Evolutionary conservation across 2,329 filamentous ascomycete genomes (phyloP).

Genomic region (Fusarium sp.): DNA sequence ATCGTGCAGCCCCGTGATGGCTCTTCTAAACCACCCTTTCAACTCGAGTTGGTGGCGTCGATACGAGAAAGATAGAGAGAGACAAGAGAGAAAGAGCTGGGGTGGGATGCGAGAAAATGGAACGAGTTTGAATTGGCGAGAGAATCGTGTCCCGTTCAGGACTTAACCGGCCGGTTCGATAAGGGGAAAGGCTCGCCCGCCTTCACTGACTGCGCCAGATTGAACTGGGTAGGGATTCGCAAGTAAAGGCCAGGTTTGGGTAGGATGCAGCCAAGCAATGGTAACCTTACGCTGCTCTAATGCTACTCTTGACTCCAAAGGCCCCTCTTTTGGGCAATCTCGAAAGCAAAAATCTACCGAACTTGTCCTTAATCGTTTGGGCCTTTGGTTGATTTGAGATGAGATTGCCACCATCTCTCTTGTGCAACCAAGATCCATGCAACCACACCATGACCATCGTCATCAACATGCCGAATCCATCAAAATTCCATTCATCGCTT

Average conservation of each 20-base stretch:
- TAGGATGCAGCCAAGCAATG: constrained; percentile 9
- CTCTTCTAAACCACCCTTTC: not conserved
- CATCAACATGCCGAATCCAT: constrained; percentile 12
- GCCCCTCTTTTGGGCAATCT: constrained; percentile 15
- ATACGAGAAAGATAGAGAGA: constrained; percentile 5
- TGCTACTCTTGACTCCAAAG: constrained; percentile 6
- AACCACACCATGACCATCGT: not conserved
- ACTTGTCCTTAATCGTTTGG: not conserved
- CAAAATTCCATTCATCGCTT: constrained; percentile 4
- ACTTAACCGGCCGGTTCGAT: constrained; percentile 6
- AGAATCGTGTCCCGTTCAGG: constrained; percentile 1
- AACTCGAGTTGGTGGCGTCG: constrained; percentile 1
- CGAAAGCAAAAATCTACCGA: constrained; percentile 8
- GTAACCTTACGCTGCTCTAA: not conserved
- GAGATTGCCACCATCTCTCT: constrained; percentile 16
- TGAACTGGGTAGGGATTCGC: constrained; percentile 16
- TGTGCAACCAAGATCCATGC: constrained; percentile 39
- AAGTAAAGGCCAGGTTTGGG: not conserved
- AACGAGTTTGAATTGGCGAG: constrained; percentile 15
- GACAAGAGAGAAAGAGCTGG: not conserved
- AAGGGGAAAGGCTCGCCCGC: constrained; percentile 11
- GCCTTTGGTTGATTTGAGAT: not conserved
- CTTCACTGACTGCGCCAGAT: constrained; percentile 1
- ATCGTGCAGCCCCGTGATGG: constrained; percentile 17
- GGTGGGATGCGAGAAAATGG: constrained; percentile 8